Conservation (phyloP, 495 filamentous ascomycete species). For the Cenococcum geophilum region DNA sequence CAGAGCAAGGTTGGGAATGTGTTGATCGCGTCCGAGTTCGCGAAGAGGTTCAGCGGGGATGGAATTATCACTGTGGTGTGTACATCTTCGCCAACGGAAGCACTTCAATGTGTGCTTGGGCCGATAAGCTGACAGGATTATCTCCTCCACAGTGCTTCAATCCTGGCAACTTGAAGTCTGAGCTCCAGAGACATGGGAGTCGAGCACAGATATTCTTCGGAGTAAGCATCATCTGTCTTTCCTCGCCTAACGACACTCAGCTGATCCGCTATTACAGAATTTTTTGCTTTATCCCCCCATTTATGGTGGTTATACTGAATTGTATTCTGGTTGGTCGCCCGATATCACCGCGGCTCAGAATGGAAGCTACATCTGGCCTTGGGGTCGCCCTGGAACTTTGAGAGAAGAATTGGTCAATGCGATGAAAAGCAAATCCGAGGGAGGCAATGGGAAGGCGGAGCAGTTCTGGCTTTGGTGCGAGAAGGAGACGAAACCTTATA, state of each 20-base stretch:
- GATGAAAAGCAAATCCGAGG: constrained; percentile 10
- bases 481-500: constrained; percentile 25
- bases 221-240: not conserved
- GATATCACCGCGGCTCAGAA: constrained; percentile 24
- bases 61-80: constrained; percentile 22
- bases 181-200: constrained; percentile 34
- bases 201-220: not conserved
- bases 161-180: constrained; percentile 37
- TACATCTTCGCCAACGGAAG: not conserved
- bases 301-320: constrained; percentile 32
- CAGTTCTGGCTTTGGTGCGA: constrained; percentile 39
- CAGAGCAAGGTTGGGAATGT: constrained; percentile 41
- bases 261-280: not conserved
- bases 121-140: too few species aligned
- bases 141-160: constrained; percentile 26
- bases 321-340: constrained; percentile 30
- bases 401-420: constrained; percentile 19
- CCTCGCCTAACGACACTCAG: not conserved
- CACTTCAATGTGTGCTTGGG: too few species aligned
- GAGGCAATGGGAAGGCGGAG: constrained; percentile 8
- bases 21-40: constrained; percentile 39
- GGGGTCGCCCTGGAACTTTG: constrained; percentile 18
- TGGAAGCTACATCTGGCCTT: constrained; percentile 28
- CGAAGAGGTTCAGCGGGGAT: constrained; percentile 27
- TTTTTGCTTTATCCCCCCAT: constrained; percentile 19